A percentile compares a stretch with the other conserved stretches of the same genome.
phyloP scores from a whole-genome alignment of 164 flowering plant species.

The Chloranthus sessilifolius region DNA sequence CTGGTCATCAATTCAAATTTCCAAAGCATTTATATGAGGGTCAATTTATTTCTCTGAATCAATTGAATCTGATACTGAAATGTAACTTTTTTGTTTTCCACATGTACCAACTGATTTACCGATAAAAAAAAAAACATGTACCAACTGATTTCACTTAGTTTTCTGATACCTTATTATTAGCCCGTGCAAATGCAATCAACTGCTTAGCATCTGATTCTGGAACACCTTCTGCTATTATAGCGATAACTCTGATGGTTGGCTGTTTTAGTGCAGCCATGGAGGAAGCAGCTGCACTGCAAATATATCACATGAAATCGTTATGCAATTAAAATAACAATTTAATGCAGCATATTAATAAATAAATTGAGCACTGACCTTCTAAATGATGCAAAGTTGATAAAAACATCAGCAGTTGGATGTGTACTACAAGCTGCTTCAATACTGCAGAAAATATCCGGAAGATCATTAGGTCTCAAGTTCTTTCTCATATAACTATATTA shows the following conservation, averaged over 20 bases:
- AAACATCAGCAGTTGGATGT: slow-evolving; percentile 99
- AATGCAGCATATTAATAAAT: not conserved
- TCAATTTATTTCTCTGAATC: slow-evolving; percentile 1
- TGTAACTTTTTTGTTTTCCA: too few relatives aligned
- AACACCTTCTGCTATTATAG: slow-evolving; percentile 99
- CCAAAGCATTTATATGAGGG: not conserved
- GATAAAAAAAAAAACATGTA: not conserved
- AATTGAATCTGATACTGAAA: not conserved
- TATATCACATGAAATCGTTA: slow-evolving; percentile 7
- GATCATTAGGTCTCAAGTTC: too few relatives aligned
- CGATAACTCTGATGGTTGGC: slow-evolving; percentile 90
- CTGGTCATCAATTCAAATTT: too few relatives aligned
- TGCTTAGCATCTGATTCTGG: slow-evolving; percentile 96
- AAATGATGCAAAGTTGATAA: slow-evolving; percentile 93
- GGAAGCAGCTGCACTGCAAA: slow-evolving; percentile 90
- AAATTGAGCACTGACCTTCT: slow-evolving; percentile 51
- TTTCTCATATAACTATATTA: too few relatives aligned
- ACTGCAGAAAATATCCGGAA: slow-evolving; percentile 42
- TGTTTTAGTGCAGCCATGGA: slow-evolving; percentile 93
- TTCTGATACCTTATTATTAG: slow-evolving; percentile 79
- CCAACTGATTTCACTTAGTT: not conserved
- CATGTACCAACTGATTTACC: too few relatives aligned
- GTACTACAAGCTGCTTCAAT: slow-evolving; percentile 91
- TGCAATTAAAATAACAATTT: not conserved
- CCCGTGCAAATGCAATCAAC: slow-evolving; percentile 86